Evolutionary conservation across 139 green algal species (phyloP), one percentile per base, ranked within the genome.

Genomic region (Haematococcus lacustris): DNA sequence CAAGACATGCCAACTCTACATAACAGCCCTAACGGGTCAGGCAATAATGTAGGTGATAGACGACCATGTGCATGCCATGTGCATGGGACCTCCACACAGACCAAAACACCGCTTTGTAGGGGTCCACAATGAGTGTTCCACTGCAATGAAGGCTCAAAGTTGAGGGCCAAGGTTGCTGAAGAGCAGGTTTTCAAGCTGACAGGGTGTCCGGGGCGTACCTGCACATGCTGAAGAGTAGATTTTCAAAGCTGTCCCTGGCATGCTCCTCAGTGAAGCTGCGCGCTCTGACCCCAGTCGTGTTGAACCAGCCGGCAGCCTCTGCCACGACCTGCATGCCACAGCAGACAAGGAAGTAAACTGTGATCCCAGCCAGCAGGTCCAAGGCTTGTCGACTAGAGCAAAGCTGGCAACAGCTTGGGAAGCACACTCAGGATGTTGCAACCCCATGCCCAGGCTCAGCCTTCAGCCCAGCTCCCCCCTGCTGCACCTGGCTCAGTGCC

Each of bases 141-240:
- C n/a, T n/a, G n/a, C n/a, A n/a, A n/a, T 57, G 47, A 57, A 57
- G 21, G 13, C 47, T 57, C 47, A 13, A 57, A 13, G 13, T 13
- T 57, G 47, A 57, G 13, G 47, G 47, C 13, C 47, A 57, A 57
- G 13, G 47, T 57, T 28, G 26, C 33, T 21, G 33, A 23, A 21
- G 9, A 4, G 53, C 61, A 68, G 6, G 32, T 3, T 43, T 40
- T 30, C 61, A 6, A 26, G 53, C 21, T 43, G 61, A 68, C 76
- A 71, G 93, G 80, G 51, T 82, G 76, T 47, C 6, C 26, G 9
- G 2, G 1, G 65, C 70, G 0, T 51, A 78, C 78, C 79, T 84
- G 81, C 93, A 97, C 1, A 98, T 74, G 43, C 80, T 85, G 82
- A 98, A 97, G 28, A 97, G 71, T 43, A 98, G 66, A 81, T 98